These are phyloP conservation scores for Rhodocollybia butyracea DNA, from an alignment of 768 basidiomycete species.

Conservation along the genomic window DNA sequence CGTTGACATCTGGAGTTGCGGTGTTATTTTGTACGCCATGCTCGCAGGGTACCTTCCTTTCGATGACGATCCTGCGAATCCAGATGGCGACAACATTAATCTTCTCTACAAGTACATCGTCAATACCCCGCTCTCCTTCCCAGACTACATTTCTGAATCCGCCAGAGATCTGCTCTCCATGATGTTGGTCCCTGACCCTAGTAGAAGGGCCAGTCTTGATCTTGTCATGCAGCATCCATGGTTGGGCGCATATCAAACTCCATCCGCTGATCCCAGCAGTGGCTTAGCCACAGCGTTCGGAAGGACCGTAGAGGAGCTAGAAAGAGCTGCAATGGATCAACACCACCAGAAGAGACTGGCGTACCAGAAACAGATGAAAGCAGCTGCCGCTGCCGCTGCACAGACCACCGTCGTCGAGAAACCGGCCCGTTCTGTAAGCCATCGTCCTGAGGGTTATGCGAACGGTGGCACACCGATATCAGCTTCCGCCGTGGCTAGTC, in stretches of 20 bases:
- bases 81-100: constrained; percentile 99
- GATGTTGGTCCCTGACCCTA: constrained; percentile 95
- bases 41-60: constrained; percentile 97
- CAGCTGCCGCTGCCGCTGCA: constrained; percentile 30
- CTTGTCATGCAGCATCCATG: constrained; percentile 87
- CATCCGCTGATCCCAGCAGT: constrained; percentile 25
- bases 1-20: constrained; percentile 97
- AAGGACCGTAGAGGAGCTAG: constrained; percentile 73
- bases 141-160: constrained; percentile 86
- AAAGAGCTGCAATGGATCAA: constrained; percentile 76
- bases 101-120: constrained; percentile 98
- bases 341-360: constrained; percentile 81
- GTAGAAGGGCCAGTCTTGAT: constrained; percentile 69
- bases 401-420: constrained; percentile 21
- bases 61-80: constrained; percentile 97
- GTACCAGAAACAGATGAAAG: constrained; percentile 79
- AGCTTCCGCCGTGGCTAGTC: constrained; percentile 34
- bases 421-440: constrained; percentile 49
- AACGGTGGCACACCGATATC: constrained; percentile 25
- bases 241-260: constrained; percentile 60
- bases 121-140: constrained; percentile 94
- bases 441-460: constrained; percentile 46
- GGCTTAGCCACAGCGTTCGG: constrained; percentile 49
- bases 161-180: constrained; percentile 81
- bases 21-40: constrained; percentile 96